A percentile compares a stretch with the other conserved stretches of the same genome.
phyloP scores from a whole-genome alignment of 108 stramenopile species.

The Skeletonema costatum region DNA sequence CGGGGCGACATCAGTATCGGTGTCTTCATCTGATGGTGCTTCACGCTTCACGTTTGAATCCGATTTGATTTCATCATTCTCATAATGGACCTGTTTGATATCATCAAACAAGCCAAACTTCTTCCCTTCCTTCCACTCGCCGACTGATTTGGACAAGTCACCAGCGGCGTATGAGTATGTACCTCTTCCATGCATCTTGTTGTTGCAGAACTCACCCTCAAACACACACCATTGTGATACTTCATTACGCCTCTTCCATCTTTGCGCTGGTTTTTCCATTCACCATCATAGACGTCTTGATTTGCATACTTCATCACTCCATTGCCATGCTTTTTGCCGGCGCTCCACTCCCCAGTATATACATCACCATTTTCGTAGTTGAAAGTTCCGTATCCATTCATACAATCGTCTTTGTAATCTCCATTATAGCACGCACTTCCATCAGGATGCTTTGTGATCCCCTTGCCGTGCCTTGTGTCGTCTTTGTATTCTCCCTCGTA shows the following conservation, averaged over 20 bases:
- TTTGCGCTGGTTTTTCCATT: background rate
- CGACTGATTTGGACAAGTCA: conserved; percentile 39
- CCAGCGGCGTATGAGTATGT: conserved; percentile 34
- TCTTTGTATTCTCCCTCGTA: no score
- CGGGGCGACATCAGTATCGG: background rate
- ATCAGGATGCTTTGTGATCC: conserved; percentile 65
- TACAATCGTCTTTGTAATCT: conserved; percentile 51
- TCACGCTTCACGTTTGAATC: background rate
- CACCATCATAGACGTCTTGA: background rate
- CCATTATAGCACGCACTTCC: conserved; percentile 57
- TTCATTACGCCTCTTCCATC: background rate
- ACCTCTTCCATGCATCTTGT: conserved; percentile 32
- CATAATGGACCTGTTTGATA: background rate
- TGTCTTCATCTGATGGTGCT: background rate
- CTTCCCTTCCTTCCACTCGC: conserved; percentile 43
- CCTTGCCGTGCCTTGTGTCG: conserved; percentile 42
- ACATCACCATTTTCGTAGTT: conserved; percentile 44
- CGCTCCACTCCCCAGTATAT: conserved; percentile 64
- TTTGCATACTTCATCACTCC: conserved; percentile 57
- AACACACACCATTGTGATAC: background rate
- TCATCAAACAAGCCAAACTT: conserved; percentile 20
- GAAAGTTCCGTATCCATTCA: conserved; percentile 48
- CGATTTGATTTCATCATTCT: background rate
- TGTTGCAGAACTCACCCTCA: conserved; percentile 19
- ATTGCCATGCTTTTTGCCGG: conserved; percentile 32